Evolutionary conservation across 805 yeast species (phyloP), one percentile per base, ranked within the genome.

Genomic region (Clavispora asparagi): DNA sequence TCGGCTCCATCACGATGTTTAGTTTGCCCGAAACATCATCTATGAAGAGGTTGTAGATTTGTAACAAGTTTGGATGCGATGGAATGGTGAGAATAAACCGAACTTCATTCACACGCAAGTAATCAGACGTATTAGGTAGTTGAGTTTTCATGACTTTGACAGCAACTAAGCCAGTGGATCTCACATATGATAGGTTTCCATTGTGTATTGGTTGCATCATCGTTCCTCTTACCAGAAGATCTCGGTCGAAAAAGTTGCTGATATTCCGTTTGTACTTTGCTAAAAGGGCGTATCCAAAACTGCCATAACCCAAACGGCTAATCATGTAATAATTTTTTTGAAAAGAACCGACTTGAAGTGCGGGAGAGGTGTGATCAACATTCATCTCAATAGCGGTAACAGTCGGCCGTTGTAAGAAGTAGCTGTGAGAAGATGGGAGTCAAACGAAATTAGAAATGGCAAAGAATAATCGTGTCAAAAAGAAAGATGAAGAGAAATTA

Each of bases 1-100:
- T 79, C 25, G 84, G 76, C 63, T 92, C 98, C 95, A 92, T 88
- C 11, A 85, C 85, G 33, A 91, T 87, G 58, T 88, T 89, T 45
- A 89, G 70, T 55, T 79, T 78, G 52, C 71, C 77, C 38, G 77
- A 67, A 19, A 57, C 50, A 43, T 76, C 70, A 65, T 92, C 97
- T 47, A 87, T 74, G 57, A 91, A 88, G 60, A 89, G 73, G 57
- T 90, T 97, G 63, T 79, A 81, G 5, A 89, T 75, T 54, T 83
- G 87, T 16, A 91, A 83, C 45, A 92, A 67, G 54, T 82, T 79
- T 19, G 77, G 77, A 65, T 89, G 95, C 1, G 87, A 74, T 1
- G 87, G 83, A 19, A 90, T 77, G 0, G 85, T 66, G 27, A 82
- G 62, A 26, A 86, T 82, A 61, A 87, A 86, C 50, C 70, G 74